Evolutionary conservation across 2,329 filamentous ascomycete genomes (phyloP), one percentile per base, ranked within the genome.

Genomic region (Polytolypa hystricis): DNA sequence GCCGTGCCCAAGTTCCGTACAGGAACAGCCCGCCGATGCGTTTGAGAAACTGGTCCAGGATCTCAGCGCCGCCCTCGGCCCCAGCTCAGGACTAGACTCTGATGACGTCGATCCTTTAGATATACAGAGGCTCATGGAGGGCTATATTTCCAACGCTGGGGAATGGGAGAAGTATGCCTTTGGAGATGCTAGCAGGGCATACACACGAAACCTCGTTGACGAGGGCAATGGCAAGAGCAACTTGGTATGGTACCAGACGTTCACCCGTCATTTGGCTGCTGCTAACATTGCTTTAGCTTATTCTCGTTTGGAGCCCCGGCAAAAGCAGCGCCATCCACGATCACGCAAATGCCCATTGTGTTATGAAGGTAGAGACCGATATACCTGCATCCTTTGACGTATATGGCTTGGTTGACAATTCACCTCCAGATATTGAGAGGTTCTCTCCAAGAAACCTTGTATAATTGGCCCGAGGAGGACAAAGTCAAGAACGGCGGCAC

Each of bases 171-270:
- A 67, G 43, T 94, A 84, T 60, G 83, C 82, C 18, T 72, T 89
- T 48, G 71, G 71, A n/a, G 81, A 93, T 51, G 48, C 63, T 12
- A 77, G 69, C 44, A 70, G 78, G 49, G 72, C 73, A 1, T 95
- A 94, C 58, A 94, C 87, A 9, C 68, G 87, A 38, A 94, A 94
- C 54, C 71, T 94, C 3, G 85, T 95, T 30, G 84, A 93, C 52
- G 81, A 86, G 54, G 84, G 86, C 2, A 94, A 94, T 49, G 85
- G 77, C 41, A 84, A 83, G 59, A 79, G 77, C 52, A 84, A 84
- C 50, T 57, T 84, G 56, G 77, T 82, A 61, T 53, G 73, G n/a
- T 60, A 36, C 37, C 33, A 12, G 14, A 29, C 18, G 9, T n/a
- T 25, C 15, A 29, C 31, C 33, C 32, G 26, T 35, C 23, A 16